phyloP scores from a whole-genome alignment of 2,329 filamentous ascomycete species.

The Metarhizium humberi region DNA sequence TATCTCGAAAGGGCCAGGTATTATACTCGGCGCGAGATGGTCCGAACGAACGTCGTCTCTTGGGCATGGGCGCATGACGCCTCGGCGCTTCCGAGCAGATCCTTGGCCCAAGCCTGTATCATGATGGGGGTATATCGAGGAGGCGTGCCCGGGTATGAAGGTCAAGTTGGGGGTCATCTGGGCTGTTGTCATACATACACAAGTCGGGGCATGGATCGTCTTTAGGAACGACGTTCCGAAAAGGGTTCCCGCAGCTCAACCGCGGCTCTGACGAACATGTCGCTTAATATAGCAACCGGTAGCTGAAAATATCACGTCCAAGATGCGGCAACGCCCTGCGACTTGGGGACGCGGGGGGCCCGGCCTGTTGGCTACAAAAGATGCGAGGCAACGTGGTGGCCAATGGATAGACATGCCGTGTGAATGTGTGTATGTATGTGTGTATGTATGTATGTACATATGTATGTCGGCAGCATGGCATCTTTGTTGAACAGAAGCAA shows the following conservation, averaged over 20 bases:
- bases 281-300: constrained; percentile 26
- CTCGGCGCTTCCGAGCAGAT: not conserved
- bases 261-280: constrained; percentile 27
- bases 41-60: not conserved
- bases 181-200: not conserved
- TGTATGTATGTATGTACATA: not conserved
- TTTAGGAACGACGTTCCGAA: not conserved
- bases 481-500: not conserved
- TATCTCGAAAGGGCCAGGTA: not conserved
- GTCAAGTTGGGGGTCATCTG: too few relatives aligned
- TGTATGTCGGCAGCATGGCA: not conserved
- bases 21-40: not conserved
- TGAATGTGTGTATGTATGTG: not conserved
- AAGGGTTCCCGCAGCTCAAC: constrained; percentile 16
- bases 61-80: not conserved
- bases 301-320: constrained; percentile 22
- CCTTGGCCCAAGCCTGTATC: not conserved
- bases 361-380: not conserved
- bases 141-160: too few relatives aligned
- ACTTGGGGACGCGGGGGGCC: not conserved
- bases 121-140: not conserved
- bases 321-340: not conserved
- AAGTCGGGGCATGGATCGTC: not conserved
- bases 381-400: not conserved
- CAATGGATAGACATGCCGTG: not conserved